phyloP scores from a whole-genome alignment of 148 eudicot genomes.

The Camellia sinensis region DNA sequence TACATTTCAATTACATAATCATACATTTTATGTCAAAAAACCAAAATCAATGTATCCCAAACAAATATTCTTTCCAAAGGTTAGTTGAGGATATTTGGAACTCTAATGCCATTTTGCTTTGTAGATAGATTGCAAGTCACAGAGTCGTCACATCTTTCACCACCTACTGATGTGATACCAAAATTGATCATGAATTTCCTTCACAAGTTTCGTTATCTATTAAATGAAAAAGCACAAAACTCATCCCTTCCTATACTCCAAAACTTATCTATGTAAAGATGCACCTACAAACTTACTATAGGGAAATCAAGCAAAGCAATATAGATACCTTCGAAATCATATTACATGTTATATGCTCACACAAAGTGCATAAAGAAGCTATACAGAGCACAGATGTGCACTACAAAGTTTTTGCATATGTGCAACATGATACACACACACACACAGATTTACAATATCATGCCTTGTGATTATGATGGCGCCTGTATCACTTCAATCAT shows the following conservation, averaged over 20 bases:
- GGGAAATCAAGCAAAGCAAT: background rate
- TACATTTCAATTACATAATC: too few species aligned
- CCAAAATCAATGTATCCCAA: background rate
- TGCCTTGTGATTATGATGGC: too few species aligned
- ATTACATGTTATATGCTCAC: background rate
- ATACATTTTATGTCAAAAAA: background rate
- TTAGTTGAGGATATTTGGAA: background rate
- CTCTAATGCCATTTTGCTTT: background rate
- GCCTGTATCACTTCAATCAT: background rate
- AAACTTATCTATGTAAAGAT: background rate
- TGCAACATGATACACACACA: background rate
- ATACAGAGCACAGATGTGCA: background rate
- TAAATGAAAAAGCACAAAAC: background rate
- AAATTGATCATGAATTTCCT: background rate
- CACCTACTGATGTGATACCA: too few species aligned
- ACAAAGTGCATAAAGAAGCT: background rate
- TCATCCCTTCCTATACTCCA: background rate
- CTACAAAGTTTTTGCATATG: background rate
- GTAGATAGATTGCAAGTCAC: background rate
- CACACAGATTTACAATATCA: too few species aligned
- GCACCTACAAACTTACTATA: background rate
- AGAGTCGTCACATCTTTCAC: background rate
- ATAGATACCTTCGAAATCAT: background rate
- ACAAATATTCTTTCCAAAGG: background rate
- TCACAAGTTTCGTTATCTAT: background rate